Evolutionary conservation across 768 basidiomycete species (phyloP).

Genomic region (Termitomyces sp.): DNA sequence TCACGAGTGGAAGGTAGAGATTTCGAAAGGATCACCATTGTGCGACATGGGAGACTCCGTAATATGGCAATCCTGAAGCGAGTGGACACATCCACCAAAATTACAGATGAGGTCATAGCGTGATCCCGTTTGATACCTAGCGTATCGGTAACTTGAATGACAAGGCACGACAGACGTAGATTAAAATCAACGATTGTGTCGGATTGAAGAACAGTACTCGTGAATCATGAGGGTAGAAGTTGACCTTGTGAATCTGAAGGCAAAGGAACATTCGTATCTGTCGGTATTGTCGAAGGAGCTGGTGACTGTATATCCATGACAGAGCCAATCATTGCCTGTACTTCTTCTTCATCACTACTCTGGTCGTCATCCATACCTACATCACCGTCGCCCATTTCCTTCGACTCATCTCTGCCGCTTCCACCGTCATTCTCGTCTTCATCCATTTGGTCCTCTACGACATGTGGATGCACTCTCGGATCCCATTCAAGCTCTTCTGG

Average conservation of each 20-base stretch:
- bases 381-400: conserved; percentile 23
- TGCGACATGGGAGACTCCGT: background rate
- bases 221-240: background rate
- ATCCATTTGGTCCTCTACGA: conserved; percentile 3
- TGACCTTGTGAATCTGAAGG: background rate
- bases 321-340: conserved; percentile 28
- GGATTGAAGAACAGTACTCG: background rate
- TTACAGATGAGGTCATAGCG: background rate
- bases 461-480: conserved; percentile 33
- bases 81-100: background rate
- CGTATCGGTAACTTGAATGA: background rate
- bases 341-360: conserved; percentile 22
- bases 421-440: conserved; percentile 19
- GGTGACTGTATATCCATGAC: conserved; percentile 21
- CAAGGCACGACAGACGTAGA: background rate
- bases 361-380: conserved; percentile 19
- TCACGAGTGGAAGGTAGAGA: no score
- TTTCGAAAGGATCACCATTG: background rate
- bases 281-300: conserved; percentile 5
- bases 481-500: conserved; percentile 77
- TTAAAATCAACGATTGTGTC: background rate
- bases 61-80: background rate
- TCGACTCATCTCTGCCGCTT: conserved; percentile 23
- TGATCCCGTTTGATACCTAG: background rate
- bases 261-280: background rate